Base-by-base conservation (phyloP, 2,329 filamentous ascomycete genomes). In the Hymenoscyphus fraxineus region DNA sequence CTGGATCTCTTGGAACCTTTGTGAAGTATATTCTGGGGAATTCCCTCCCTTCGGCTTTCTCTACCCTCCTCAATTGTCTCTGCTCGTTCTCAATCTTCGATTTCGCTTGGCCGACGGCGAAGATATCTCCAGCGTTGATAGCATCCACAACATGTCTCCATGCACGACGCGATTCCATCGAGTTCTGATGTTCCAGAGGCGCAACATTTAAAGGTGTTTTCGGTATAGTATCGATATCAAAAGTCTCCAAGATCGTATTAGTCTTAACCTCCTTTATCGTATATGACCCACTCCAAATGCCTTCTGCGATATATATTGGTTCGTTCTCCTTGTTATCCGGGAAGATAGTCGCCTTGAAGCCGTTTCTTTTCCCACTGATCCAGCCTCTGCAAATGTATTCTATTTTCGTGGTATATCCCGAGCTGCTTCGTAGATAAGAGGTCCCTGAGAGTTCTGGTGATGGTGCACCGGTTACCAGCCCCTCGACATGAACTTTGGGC, bases 331-430 rank as follows among this genome's bases (percentile, higher is more conserved):
- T 80, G 80, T 86, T 78, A 77, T 91, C 86, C 39, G 80, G 82
- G 79, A 89, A 92, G 59, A 97, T 77, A n/a, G 81, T 82, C 12
- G 93, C 94, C 15, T 82, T 85, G 75, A 98, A 92, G 59, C 84
- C 89, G 80, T 98, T 98, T 81, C 96, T 96, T 82, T 95, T 96
- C 70, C 94, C 95, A 55, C 90, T 92, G 5, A 99, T 78, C 94
- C 94, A 99, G 61, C 94, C 94, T 77, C 92, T 94, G 73, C 92
- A 92, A 64, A 86, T 89, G 80, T 96, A 99, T 76, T 97, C 92
- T 73, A 98, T 90, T 79, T 92, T 93, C 68, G 92, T 85, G 5
- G 92, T 90, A 79, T 89, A 97, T 61, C 95, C 94, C 1, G 88
- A 90, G 13, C 90, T 95, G 67, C 91, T 95, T 64, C 87, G 85